Base-by-base conservation (phyloP, 176 grass and related monocot species). In the Lolium rigidum region DNA sequence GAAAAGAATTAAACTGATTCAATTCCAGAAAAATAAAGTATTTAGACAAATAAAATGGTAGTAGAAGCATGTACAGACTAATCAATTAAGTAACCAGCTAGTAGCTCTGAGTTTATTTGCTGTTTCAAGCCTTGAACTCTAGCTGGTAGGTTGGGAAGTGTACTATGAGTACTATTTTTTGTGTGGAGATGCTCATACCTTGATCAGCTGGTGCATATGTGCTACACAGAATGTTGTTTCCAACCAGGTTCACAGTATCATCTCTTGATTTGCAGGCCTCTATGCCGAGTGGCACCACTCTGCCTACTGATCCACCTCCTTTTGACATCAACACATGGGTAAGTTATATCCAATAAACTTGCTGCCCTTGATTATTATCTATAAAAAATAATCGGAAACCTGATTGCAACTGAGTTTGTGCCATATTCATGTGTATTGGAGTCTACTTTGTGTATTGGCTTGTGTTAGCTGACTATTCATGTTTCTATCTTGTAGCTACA, bases 121-220 rank as follows among this genome's bases (percentile, higher is more conserved):
- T 87, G 84, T 83, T 76, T 67, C 57, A 87, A 87, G 74, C 14
- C 47, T 77, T 73, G 50, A 83, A 70, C 51, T 88, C 77, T 86
- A 81, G 84, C 55, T 55, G 21, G n/a, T 48, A 74, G 44, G 44
- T 50, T 74, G 71, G 6, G 46, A 50, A 4, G 71, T 17, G 68
- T 84, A 74, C 38, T 13, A 44, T 66, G 57, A 20, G 52, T 61
- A 84, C 80, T 80, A 68, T 76, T 84, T 87, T 87, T 87, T 91
- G 60, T 70, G 28, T 84, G 43, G 51, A 88, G 77, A 88, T 91
- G 81, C 89, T 87, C 54, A 51, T 57, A 68, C 58, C 58, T 83
- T 65, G 65, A 74, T 74, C 46, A 26, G 89, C n/a, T n/a, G n/a
- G n/a, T n/a, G n/a, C n/a, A 16, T 75, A 51, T 70, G 71, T 22